phyloP scores from a whole-genome alignment of 257 asterid genomes.

The Parsonsia alboflavescens region DNA sequence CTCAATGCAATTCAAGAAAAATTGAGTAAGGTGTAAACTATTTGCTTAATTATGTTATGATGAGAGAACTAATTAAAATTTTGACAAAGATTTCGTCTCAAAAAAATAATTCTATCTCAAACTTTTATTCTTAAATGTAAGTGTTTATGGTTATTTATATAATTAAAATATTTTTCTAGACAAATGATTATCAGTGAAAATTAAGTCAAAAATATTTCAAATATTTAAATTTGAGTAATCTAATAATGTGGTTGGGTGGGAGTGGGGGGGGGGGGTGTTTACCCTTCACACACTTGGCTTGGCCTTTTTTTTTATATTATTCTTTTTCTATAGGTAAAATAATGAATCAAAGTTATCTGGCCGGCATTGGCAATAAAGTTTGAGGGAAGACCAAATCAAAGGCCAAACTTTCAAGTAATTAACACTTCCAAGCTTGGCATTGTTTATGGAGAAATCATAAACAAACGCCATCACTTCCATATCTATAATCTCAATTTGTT shows the following conservation, averaged over 20 bases:
- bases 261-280: too few species aligned
- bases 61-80: not conserved
- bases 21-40: not conserved
- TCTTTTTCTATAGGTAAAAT: too few species aligned
- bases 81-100: too few species aligned
- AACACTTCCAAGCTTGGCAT: not conserved
- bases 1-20: not conserved
- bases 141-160: too few species aligned
- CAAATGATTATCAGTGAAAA: too few species aligned
- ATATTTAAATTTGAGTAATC: too few species aligned
- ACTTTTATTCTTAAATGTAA: too few species aligned
- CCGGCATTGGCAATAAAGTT: not conserved
- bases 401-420: not conserved
- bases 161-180: too few species aligned
- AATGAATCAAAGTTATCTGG: not conserved
- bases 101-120: too few species aligned
- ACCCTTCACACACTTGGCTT: not conserved
- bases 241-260: too few species aligned
- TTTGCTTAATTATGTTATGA: not conserved
- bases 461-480: not conserved
- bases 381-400: not conserved
- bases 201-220: too few species aligned
- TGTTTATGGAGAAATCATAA: not conserved
- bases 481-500: not conserved
- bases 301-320: not conserved